Evolutionary conservation across 805 yeast genomes (phyloP), one percentile per base, ranked within the genome.

Genomic region (Brettanomyces anomalus): DNA sequence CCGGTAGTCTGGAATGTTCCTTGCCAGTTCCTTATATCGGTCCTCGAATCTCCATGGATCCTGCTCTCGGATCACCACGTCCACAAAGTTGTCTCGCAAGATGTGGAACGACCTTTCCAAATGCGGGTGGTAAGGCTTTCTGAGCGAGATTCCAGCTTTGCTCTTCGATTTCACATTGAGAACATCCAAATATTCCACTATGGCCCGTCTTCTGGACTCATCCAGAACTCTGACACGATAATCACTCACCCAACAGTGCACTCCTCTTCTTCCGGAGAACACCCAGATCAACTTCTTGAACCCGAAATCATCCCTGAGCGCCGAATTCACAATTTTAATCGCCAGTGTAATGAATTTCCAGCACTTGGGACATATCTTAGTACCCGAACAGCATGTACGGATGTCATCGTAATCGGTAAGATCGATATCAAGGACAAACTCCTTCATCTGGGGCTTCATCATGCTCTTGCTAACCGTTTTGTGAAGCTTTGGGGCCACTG

Each of bases 171-270:
- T 78, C 43, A 60, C 65, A 49, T 70, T 71, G 56, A 85, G 67
- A 1, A 89, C 81, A 52, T 86, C 90, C 58, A 93, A 61, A 58
- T 93, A 93, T 50, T 85, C 89, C 28, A 89, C 81, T 11, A 93
- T 74, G 3, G 95, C 78, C 53, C 82, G 71, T 54, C 98, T 75
- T 46, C 77, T 76, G 4, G 67, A 54, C 59, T 93, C 97, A 48
- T 77, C 83, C 47, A 93, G 62, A 2, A 60, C 54, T 44, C 97
- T 67, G 1, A 97, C 96, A 39, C 89, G 67, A 43, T 73, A 64
- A 58, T 93, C 98, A 62, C 95, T 85, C 19, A 93, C 73, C 98
- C 98, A 93, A 56, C 97, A 94, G 70, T 93, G 98, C 14, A 94
- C 95, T 62, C 98, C 98, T 74, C 98, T 85, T 70, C 98, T 83